phyloP scores from a whole-genome alignment of 1,139 yeast species.

The Yamadazyma pseudoaaseri region DNA sequence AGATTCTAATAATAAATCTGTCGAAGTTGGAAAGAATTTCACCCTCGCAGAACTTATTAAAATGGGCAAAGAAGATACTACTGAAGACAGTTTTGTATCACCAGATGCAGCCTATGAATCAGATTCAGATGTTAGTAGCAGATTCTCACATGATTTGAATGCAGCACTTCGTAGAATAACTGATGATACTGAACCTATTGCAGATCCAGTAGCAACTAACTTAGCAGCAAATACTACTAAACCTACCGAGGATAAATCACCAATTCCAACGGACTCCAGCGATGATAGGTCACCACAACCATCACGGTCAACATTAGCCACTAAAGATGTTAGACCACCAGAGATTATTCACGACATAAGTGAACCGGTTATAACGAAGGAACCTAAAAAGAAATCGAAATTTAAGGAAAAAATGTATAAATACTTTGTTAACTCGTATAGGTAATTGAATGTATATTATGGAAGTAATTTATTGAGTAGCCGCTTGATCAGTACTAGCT shows the following conservation, averaged over 20 bases:
- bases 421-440: slow-evolving; percentile 29
- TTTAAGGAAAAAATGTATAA: slow-evolving; percentile 36
- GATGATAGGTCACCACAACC: slow-evolving; percentile 14
- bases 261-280: slow-evolving; percentile 10
- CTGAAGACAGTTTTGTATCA: slow-evolving; percentile 11
- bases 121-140: slow-evolving; percentile 15
- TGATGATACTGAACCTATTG: slow-evolving; percentile 9
- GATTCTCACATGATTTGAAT: slow-evolving; percentile 16
- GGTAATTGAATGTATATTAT: slow-evolving; percentile 1
- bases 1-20: background rate
- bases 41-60: slow-evolving; percentile 14
- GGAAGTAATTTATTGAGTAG: no score
- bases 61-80: slow-evolving; percentile 10
- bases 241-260: slow-evolving; percentile 1
- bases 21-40: slow-evolving; percentile 6
- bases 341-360: background rate
- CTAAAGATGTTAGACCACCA: slow-evolving; percentile 9
- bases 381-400: slow-evolving; percentile 14
- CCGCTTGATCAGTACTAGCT: no score
- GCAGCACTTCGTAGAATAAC: slow-evolving; percentile 16
- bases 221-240: no score
- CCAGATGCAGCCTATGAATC: slow-evolving; percentile 13
- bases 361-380: slow-evolving; percentile 1
- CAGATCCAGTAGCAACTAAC: background rate
- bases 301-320: slow-evolving; percentile 11